These are phyloP conservation scores for Begonia fuchsioides DNA, from an alignment of 306 rosid genomes.

Conservation along the genomic window DNA sequence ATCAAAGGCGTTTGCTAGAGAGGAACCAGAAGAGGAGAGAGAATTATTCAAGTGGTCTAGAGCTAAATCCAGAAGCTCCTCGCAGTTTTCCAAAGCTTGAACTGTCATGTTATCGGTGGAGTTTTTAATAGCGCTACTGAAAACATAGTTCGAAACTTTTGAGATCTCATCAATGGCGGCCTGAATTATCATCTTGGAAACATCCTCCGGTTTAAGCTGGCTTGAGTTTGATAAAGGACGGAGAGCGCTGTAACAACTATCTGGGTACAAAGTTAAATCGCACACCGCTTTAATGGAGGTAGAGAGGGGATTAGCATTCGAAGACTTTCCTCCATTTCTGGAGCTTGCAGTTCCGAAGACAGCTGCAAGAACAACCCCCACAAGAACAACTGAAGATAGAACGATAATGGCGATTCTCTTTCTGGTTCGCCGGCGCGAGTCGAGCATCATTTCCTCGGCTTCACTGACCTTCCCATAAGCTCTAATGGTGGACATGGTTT, in stretches of 20 bases:
- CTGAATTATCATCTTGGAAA: constrained; percentile 30
- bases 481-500: constrained; percentile 27
- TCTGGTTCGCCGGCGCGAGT: constrained; percentile 25
- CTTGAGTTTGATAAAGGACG: constrained; percentile 18
- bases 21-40: constrained; percentile 11
- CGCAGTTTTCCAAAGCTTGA: constrained; percentile 35
- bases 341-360: constrained; percentile 19
- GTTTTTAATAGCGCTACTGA: constrained; percentile 13
- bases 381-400: constrained; percentile 34
- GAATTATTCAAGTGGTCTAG: constrained; percentile 43
- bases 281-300: constrained; percentile 52
- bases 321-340: constrained; percentile 5
- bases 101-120: constrained; percentile 8
- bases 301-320: constrained; percentile 10
- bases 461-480: constrained; percentile 45
- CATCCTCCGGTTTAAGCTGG: constrained; percentile 27
- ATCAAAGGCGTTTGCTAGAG: constrained; percentile 28
- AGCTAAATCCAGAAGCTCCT: constrained; percentile 40
- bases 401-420: constrained; percentile 38
- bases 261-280: constrained; percentile 46
- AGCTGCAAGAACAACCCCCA: constrained; percentile 24
- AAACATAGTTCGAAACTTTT: constrained; percentile 18
- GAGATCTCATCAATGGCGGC: constrained; percentile 32
- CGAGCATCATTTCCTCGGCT: constrained; percentile 29
- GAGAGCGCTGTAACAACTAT: constrained; percentile 34